Evolutionary conservation across 257 asterid species (phyloP).

Genomic region (Solanum clarkiae): DNA sequence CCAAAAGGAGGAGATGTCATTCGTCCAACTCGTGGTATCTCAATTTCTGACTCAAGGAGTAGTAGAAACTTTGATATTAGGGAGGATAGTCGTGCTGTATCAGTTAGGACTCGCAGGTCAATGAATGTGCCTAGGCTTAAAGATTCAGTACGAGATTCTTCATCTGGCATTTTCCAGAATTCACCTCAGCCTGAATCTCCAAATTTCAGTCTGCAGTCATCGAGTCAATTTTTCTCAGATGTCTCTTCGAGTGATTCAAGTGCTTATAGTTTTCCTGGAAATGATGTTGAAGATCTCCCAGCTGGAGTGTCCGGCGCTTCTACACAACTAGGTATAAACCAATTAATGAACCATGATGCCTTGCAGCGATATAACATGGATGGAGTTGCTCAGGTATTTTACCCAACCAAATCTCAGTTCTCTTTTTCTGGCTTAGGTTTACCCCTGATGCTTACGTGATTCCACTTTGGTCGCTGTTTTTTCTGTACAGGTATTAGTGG

Average conservation of each 20-base stretch:
- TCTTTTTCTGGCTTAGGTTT: neutral
- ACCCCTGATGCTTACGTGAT: neutral
- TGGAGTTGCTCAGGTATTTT: constrained; percentile 58
- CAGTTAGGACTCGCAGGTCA: constrained; percentile 34
- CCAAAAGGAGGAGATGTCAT: constrained; percentile 4
- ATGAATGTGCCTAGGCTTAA: constrained; percentile 22
- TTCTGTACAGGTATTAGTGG: constrained; percentile 42
- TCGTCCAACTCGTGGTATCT: constrained; percentile 27
- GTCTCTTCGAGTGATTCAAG: constrained; percentile 38
- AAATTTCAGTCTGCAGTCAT: constrained; percentile 13
- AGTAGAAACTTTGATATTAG: constrained; percentile 17
- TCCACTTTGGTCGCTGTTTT: neutral
- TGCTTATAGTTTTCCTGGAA: constrained; percentile 27
- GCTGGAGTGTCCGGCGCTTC: constrained; percentile 15
- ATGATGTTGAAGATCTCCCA: constrained; percentile 18
- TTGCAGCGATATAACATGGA: constrained; percentile 38
- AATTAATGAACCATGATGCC: constrained; percentile 14
- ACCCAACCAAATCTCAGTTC: neutral
- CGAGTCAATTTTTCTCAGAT: constrained; percentile 13
- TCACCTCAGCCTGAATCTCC: constrained; percentile 16
- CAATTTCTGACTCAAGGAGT: constrained; percentile 25
- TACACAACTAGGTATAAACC: constrained; percentile 22
- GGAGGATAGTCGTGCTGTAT: constrained; percentile 16
- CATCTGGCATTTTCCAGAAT: constrained; percentile 13
- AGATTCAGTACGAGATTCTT: constrained; percentile 17